A percentile compares a stretch with the other conserved stretches of the same genome.
Conservation (phyloP, 2,329 filamentous ascomycete genomes). For the Ceratocystis variospora region DNA sequence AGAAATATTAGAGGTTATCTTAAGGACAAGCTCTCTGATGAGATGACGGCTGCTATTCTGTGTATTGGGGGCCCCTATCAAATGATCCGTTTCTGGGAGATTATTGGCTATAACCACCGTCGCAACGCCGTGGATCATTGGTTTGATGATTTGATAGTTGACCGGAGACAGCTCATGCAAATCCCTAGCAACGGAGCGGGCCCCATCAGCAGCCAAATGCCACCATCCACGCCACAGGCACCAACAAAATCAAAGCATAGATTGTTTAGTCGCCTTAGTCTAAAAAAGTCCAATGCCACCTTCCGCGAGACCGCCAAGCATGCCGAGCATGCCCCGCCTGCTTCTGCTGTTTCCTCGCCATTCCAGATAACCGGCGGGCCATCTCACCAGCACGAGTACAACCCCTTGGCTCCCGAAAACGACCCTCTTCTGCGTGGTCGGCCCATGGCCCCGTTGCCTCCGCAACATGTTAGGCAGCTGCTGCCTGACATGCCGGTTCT, state of each 20-base stretch:
- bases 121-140: constrained; percentile 46
- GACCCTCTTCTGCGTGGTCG: constrained; percentile 32
- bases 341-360: neutral
- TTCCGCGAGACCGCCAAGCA: constrained; percentile 5
- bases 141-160: constrained; percentile 36
- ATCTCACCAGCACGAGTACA: constrained; percentile 10
- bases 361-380: neutral
- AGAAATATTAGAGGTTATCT: constrained; percentile 49
- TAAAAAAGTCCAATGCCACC: constrained; percentile 40
- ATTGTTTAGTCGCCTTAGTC: constrained; percentile 37
- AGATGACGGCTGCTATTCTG: constrained; percentile 47
- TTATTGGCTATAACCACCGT: constrained; percentile 49
- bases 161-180: constrained; percentile 27
- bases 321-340: neutral
- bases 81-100: constrained; percentile 51
- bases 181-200: neutral
- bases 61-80: constrained; percentile 48
- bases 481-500: constrained; percentile 43
- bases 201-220: constrained; percentile 23
- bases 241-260: constrained; percentile 38
- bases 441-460: constrained; percentile 43
- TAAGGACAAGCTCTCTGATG: constrained; percentile 47
- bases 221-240: constrained; percentile 25
- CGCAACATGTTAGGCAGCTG: constrained; percentile 37
- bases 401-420: constrained; percentile 6